Conservation (phyloP, 2,329 filamentous ascomycete species). For the Mariannaea sp. region DNA sequence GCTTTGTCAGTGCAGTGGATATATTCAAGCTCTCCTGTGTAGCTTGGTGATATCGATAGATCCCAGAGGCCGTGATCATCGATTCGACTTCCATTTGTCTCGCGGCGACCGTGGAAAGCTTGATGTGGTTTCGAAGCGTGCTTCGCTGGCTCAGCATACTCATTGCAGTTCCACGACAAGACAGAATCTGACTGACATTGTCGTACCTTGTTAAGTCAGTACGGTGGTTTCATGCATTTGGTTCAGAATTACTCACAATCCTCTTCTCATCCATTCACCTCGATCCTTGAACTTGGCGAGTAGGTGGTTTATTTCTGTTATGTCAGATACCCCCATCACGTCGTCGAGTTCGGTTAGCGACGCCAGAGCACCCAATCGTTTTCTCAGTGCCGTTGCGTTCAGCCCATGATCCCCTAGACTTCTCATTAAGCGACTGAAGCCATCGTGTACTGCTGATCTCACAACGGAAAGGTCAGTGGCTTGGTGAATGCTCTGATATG, state of each 20-base stretch:
- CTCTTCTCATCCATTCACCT: conserved; percentile 79
- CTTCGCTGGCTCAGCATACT: conserved; percentile 75
- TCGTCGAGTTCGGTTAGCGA: conserved; percentile 83
- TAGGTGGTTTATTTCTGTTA: conserved; percentile 63
- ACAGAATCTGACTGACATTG: conserved; percentile 80
- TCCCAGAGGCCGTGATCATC: conserved; percentile 74
- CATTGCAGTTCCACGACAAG: conserved; percentile 81
- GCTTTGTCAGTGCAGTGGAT: conserved; percentile 78
- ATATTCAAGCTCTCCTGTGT: conserved; percentile 87
- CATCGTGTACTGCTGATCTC: conserved; percentile 63
- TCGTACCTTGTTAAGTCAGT: conserved; percentile 59
- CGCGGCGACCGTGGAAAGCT: conserved; percentile 65
- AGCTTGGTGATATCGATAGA: conserved; percentile 79
- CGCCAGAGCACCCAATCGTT: conserved; percentile 66
- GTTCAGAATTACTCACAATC: conserved; percentile 61
- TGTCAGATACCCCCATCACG: conserved; percentile 64
- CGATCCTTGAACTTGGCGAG: conserved; percentile 68
- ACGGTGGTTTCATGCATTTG: neutral
- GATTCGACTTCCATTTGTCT: conserved; percentile 75
- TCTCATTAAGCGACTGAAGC: conserved; percentile 64
- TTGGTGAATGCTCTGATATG: conserved; percentile 78
- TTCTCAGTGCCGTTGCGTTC: conserved; percentile 57
- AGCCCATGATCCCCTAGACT: conserved; percentile 56
- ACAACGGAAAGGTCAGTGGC: conserved; percentile 61
- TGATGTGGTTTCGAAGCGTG: conserved; percentile 64